A percentile compares a stretch with the other conserved stretches of the same genome.
Conservation (phyloP, 2,329 filamentous ascomycete genomes). For the Pseudogymnoascus destructans region DNA sequence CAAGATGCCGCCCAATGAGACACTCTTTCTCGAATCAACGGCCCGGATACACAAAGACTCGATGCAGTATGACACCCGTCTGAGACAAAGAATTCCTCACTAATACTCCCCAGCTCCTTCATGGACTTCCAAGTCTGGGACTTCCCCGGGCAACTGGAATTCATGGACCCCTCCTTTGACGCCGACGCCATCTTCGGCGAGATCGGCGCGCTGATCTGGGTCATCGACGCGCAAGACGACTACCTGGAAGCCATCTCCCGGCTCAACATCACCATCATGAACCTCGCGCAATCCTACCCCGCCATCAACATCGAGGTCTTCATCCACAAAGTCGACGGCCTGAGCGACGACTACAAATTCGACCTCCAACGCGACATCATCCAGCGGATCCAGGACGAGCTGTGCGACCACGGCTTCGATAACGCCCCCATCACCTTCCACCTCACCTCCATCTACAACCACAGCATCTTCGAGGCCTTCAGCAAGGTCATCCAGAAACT, state of each 20-base stretch:
- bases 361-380: slow-evolving; percentile 96
- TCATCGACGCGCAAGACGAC: slow-evolving; percentile 96
- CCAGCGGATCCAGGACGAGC: slow-evolving; percentile 89
- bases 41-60: slow-evolving; percentile 88
- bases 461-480: slow-evolving; percentile 96
- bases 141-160: slow-evolving; percentile 88
- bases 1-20: slow-evolving; percentile 92
- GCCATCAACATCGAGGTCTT: slow-evolving; percentile 97
- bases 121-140: slow-evolving; percentile 99
- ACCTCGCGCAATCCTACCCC: slow-evolving; percentile 77
- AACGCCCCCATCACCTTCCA: slow-evolving; percentile 92
- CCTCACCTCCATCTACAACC: slow-evolving; percentile 95
- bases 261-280: slow-evolving; percentile 78
- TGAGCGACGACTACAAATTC: slow-evolving; percentile 90
- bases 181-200: slow-evolving; percentile 89
- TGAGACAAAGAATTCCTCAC: background rate
- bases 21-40: slow-evolving; percentile 88
- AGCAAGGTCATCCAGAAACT: slow-evolving; percentile 97
- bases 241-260: slow-evolving; percentile 83
- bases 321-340: slow-evolving; percentile 97
- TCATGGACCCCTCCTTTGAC: slow-evolving; percentile 79
- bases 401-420: slow-evolving; percentile 84
- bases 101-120: slow-evolving; percentile 55
- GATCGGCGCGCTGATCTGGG: slow-evolving; percentile 91
- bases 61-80: slow-evolving; percentile 59